Conservation (phyloP, 2,329 filamentous ascomycete genomes). For the Leptographium wingfieldii region DNA sequence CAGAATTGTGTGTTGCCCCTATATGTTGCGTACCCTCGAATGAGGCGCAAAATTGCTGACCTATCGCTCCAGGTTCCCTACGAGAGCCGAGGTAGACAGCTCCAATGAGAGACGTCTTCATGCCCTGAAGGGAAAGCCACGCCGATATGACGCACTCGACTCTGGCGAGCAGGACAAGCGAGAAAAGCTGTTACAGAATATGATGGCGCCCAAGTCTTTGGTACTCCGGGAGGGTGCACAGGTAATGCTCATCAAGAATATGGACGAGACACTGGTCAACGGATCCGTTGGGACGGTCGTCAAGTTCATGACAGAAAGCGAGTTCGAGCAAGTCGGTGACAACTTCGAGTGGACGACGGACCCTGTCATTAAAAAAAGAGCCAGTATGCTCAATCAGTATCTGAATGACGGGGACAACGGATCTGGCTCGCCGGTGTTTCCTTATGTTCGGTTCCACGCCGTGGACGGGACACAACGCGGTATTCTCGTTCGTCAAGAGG, state of each 20-base stretch:
- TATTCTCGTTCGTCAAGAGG: slow-evolving; percentile 73
- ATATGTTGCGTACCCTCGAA: not conserved
- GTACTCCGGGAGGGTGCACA: slow-evolving; percentile 84
- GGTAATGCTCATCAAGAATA: slow-evolving; percentile 99
- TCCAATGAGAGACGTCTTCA: slow-evolving; percentile 68
- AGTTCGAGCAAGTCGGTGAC: slow-evolving; percentile 22
- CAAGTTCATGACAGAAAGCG: slow-evolving; percentile 51
- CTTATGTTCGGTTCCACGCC: slow-evolving; percentile 72
- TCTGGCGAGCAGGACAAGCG: slow-evolving; percentile 58
- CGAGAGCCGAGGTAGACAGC: slow-evolving; percentile 73
- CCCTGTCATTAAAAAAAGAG: slow-evolving; percentile 40
- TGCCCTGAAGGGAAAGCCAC: slow-evolving; percentile 53
- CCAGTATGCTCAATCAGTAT: slow-evolving; percentile 36
- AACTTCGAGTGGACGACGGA: slow-evolving; percentile 13
- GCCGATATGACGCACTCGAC: slow-evolving; percentile 63
- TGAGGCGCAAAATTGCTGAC: slow-evolving; percentile 13
- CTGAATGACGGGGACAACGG: slow-evolving; percentile 18
- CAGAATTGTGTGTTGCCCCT: slow-evolving; percentile 54
- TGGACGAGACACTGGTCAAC: slow-evolving; percentile 88
- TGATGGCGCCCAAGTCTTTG: slow-evolving; percentile 79
- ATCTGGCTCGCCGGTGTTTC: slow-evolving; percentile 34
- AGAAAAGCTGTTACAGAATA: slow-evolving; percentile 70
- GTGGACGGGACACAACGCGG: slow-evolving; percentile 64
- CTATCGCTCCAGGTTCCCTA: slow-evolving; percentile 54
- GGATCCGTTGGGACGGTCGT: slow-evolving; percentile 81